Base-by-base conservation (phyloP, 441 rosid genomes). In the Arabidopsis hybrid region DNA sequence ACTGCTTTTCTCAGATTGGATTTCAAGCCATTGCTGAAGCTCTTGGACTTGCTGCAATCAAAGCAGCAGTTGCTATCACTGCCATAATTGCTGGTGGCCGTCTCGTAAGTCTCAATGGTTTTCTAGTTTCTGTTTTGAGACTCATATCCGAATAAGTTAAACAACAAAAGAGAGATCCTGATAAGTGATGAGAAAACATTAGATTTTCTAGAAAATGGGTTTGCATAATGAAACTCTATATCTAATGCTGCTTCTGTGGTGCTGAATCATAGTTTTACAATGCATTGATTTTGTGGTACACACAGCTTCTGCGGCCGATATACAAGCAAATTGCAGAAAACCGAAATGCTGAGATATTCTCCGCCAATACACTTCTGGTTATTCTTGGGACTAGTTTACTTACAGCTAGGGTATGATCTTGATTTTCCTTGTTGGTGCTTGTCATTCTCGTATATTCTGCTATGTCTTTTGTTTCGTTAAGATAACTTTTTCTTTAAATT, bases 71-170 rank as follows among this genome's bases (percentile, higher is more conserved):
- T 86, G 99, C 99, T 81, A 90, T 95, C 73, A 79, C 96, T 80
- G 98, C 91, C 69, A 95, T 95, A 73, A 91, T 95, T 85, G 98
- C 97, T 65, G 98, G 99, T 69, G 99, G 99, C 77, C 93, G 99
- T 79, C 85, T 95, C 85, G 99, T 90, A 86, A 83, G 82, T 85
- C 78, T 76, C 65, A 65, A 16, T 46, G n/a, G 29, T 35, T 11
- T 63, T 26, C 42, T 42, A 5, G 42, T 64, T 64, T 64, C 42
- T 64, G 31, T 75, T 79, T 76, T 69, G 67, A 66, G 68, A 55
- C 13, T 55, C 55, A 58, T 72, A 65, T 73, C 36, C 26, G 16
- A 62, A 47, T 51, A 65, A 47, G 52, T 46, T 67, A 67, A 21
- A 34, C 13, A 55, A 57, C 65, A 31, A 46, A 63, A 10, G 35